phyloP scores from a whole-genome alignment of 192 early-diverging fungal species.

The Backusella mclennaniae region DNA sequence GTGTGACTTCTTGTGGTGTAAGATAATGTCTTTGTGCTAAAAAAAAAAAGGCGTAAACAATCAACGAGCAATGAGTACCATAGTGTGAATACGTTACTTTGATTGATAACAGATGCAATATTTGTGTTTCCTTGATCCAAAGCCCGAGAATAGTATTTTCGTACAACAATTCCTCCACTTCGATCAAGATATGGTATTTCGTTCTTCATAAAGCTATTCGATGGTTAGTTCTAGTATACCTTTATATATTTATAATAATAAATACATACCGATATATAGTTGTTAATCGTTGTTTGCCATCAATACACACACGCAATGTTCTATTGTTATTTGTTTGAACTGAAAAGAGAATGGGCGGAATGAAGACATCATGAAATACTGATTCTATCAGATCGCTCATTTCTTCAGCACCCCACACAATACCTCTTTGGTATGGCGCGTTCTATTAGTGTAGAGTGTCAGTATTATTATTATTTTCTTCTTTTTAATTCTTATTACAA shows the following conservation, averaged over 20 bases:
- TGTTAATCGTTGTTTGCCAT: slow-evolving; percentile 13
- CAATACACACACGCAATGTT: not conserved
- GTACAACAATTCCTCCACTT: not conserved
- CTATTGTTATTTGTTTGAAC: not conserved
- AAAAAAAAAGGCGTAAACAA: not conserved
- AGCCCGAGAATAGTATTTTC: not conserved
- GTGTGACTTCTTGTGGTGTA: not conserved
- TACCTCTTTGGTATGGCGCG: slow-evolving; percentile 9
- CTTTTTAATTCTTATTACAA: not conserved
- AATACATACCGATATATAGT: not conserved
- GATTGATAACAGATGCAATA: not conserved
- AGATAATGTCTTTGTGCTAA: not conserved
- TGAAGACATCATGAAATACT: not conserved
- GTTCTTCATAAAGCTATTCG: slow-evolving; percentile 11
- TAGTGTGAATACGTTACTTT: not conserved
- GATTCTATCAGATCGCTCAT: slow-evolving; percentile 12
- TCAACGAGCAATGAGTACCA: too few species aligned
- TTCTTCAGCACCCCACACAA: not conserved
- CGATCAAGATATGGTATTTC: slow-evolving; percentile 4
- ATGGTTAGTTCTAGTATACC: not conserved
- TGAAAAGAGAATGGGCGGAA: slow-evolving; percentile 5
- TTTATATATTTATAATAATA: not conserved
- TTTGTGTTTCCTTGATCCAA: not conserved
- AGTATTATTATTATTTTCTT: not conserved
- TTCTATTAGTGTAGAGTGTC: not conserved